Evolutionary conservation across 345 rosid genomes (phyloP).

Genomic region (Euclidium syriacum): DNA sequence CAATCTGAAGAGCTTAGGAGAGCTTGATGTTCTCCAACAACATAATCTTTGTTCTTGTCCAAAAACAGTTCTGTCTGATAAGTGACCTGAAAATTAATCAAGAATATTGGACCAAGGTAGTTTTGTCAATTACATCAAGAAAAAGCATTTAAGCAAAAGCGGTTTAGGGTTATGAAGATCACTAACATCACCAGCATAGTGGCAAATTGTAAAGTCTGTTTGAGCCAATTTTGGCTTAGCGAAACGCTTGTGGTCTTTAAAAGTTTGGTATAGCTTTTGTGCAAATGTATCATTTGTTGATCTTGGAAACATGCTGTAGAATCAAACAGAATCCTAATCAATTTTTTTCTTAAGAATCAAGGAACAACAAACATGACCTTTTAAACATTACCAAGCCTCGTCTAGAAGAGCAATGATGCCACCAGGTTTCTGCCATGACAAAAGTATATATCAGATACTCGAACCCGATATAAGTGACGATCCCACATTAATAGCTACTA

Average conservation of each 20-base stretch:
- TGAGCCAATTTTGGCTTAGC: slow-evolving; percentile 89
- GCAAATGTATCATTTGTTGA: slow-evolving; percentile 98
- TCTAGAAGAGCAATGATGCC: slow-evolving; percentile 98
- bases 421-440: slow-evolving; percentile 87
- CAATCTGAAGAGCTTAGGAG: slow-evolving; percentile 74
- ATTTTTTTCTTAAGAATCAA: slow-evolving; percentile 15
- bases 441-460: slow-evolving; percentile 27
- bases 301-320: slow-evolving; percentile 91
- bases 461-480: slow-evolving; percentile 4
- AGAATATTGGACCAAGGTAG: slow-evolving; percentile 3
- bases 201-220: slow-evolving; percentile 87
- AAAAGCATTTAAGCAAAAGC: neutral
- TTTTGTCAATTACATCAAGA: slow-evolving; percentile 1
- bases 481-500: neutral
- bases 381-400: slow-evolving; percentile 85
- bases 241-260: slow-evolving; percentile 82
- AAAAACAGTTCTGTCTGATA: slow-evolving; percentile 91
- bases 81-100: slow-evolving; percentile 61
- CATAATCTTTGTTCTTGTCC: slow-evolving; percentile 96
- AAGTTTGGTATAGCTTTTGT: slow-evolving; percentile 91
- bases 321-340: slow-evolving; percentile 22
- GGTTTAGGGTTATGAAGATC: slow-evolving; percentile 7
- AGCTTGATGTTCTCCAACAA: slow-evolving; percentile 93
- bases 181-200: slow-evolving; percentile 98
- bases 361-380: slow-evolving; percentile 10